A percentile compares a stretch with the other conserved stretches of the same genome.
Evolutionary conservation across 495 filamentous ascomycete species (phyloP).

Genomic region (Talaromyces liani): DNA sequence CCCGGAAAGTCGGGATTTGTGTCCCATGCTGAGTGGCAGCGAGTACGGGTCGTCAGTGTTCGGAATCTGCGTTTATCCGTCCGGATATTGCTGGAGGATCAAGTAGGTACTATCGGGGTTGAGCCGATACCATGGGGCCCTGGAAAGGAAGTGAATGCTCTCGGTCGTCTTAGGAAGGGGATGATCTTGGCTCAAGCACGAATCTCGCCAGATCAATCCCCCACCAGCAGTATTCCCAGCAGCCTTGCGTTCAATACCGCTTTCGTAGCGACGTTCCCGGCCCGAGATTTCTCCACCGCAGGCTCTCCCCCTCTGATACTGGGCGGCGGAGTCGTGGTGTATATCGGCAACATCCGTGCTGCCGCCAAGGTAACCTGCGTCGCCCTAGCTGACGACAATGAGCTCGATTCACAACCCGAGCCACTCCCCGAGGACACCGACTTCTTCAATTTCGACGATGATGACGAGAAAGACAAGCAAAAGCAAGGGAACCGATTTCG

Average conservation of each 20-base stretch:
- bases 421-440: conserved; percentile 36
- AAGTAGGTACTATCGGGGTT: conserved; percentile 87
- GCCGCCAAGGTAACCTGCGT: conserved; percentile 61
- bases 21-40: conserved; percentile 54
- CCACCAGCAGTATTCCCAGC: conserved; percentile 30
- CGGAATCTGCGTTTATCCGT: conserved; percentile 84
- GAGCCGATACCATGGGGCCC: conserved; percentile 38
- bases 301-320: conserved; percentile 40
- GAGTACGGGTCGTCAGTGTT: conserved; percentile 72
- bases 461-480: conserved; percentile 30
- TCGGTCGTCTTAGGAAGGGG: conserved; percentile 64
- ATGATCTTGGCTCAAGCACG: conserved; percentile 61
- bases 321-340: conserved; percentile 65
- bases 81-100: conserved; percentile 63
- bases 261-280: conserved; percentile 40
- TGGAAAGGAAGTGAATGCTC: conserved; percentile 16
- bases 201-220: conserved; percentile 34
- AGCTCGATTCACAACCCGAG: conserved; percentile 22
- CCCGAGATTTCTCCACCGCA: conserved; percentile 30
- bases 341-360: conserved; percentile 80
- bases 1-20: conserved; percentile 21
- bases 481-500: not conserved
- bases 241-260: conserved; percentile 37
- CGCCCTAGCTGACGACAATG: conserved; percentile 28
- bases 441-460: conserved; percentile 59